Percentiles rank a stretch among this genome's conserved stretches.
phyloP scores from a whole-genome alignment of 805 yeast genomes.

The Barnettozyma pratensis region DNA sequence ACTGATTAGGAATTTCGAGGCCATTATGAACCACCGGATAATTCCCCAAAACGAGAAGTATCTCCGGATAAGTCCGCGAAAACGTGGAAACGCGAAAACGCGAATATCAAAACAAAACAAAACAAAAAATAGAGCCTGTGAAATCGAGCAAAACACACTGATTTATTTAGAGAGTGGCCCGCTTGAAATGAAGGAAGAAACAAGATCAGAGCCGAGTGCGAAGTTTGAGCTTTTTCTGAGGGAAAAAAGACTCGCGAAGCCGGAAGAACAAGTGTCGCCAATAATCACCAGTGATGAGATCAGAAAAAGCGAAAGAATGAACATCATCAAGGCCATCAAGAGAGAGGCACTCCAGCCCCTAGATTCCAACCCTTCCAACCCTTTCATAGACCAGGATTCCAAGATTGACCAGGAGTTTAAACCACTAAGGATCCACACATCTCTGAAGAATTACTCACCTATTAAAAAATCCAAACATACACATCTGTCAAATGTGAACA shows the following conservation, averaged over 20 bases:
- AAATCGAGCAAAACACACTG: neutral
- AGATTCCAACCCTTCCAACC: conserved; percentile 18
- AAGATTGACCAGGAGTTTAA: conserved; percentile 4
- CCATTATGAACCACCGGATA: neutral
- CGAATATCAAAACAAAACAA: neutral
- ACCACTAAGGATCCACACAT: conserved; percentile 3
- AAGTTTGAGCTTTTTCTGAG: neutral
- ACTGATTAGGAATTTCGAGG: no score
- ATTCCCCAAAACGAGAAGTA: neutral
- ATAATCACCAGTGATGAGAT: neutral
- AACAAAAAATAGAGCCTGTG: neutral
- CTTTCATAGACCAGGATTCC: conserved; percentile 16
- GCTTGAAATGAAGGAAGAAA: neutral
- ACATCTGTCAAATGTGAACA: neutral
- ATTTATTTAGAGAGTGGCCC: neutral
- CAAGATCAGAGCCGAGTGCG: neutral
- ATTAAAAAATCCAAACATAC: conserved; percentile 6
- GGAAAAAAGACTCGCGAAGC: neutral
- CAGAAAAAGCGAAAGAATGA: neutral
- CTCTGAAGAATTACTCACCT: conserved; percentile 18
- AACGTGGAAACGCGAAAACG: conserved; percentile 1
- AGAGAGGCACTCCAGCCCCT: conserved; percentile 6
- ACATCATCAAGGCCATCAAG: conserved; percentile 1
- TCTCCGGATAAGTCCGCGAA: neutral
- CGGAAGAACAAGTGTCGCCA: neutral